phyloP scores from a whole-genome alignment of 176 grass and related monocot genomes.

The Rhynchospora breviuscula region DNA sequence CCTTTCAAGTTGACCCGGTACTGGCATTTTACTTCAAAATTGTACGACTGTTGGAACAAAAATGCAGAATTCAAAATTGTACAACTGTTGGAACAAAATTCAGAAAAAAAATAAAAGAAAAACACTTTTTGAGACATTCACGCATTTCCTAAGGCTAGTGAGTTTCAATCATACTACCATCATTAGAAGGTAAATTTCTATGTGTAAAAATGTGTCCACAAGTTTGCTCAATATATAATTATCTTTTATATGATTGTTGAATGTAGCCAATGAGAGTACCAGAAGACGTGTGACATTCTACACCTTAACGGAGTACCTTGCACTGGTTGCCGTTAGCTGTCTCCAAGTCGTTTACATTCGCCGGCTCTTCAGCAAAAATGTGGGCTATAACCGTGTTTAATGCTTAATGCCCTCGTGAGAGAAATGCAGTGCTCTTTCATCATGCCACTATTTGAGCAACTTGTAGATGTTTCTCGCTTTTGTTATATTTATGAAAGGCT shows the following conservation, averaged over 20 bases:
- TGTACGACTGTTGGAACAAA: neutral
- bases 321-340: constrained; percentile 60
- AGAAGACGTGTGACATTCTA: constrained; percentile 81
- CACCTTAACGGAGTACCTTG: constrained; percentile 67
- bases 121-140: neutral
- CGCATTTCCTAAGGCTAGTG: neutral
- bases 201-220: neutral
- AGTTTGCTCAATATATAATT: neutral
- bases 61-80: too few relatives aligned
- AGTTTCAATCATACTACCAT: neutral
- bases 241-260: neutral
- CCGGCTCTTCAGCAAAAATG: constrained; percentile 80
- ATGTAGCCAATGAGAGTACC: constrained; percentile 95
- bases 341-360: constrained; percentile 91
- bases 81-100: neutral
- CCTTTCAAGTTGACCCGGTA: neutral
- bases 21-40: neutral
- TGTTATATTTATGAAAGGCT: neutral
- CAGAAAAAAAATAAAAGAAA: neutral
- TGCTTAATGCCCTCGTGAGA: neutral
- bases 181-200: neutral
- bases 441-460: constrained; percentile 1
- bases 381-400: constrained; percentile 88
- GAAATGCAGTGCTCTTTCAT: constrained; percentile 15
- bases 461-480: constrained; percentile 19